Base-by-base conservation (phyloP, 306 rosid species). In the Phaseolus lunatus region DNA sequence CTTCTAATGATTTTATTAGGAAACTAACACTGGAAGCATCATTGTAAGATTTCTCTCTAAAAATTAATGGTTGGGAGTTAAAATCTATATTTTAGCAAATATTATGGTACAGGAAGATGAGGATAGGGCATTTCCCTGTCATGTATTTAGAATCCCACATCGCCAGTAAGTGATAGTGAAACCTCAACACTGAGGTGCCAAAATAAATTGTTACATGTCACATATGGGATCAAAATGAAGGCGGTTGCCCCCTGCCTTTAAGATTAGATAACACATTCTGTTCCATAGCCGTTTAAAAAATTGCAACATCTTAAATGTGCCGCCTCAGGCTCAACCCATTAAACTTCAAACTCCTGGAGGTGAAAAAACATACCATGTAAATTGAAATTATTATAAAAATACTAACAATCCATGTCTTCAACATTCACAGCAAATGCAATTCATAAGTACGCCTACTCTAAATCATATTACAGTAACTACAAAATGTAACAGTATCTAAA, bases 291-390 rank as follows among this genome's bases (percentile, higher is more conserved):
- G 20, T 73, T 73, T 44, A 1, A 11, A 73, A 68, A 37, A 79
- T 74, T 73, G 69, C 75, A 69, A 39, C 58, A 23, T 81, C 77
- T 45, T 37, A 18, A 20, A 23, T 49, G 18, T 48, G 77, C 65
- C 44, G 43, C 67, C 78, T 65, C 77, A 14, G 26, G 76, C 77
- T 78, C 73, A 75, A 54, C 59, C 44, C 73, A 26, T 29, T 7
- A 3, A 48, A 41, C 49, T 71, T 85, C 77, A 85, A 49, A 72
- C 33, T 80, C 89, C 86, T 85, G 83, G 11, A 48, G 48, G 44
- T 75, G 47, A 54, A 29, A 82, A 47, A 79, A 20, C 37, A 15
- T 18, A 76, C 26, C 65, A 39, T 48, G 54, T 79, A 7, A 15
- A 65, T 22, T 58, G 20, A 50, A 39, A 39, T 39, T 50, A 82